phyloP scores from a whole-genome alignment of 805 yeast species.

The Pichia cephalocereana region DNA sequence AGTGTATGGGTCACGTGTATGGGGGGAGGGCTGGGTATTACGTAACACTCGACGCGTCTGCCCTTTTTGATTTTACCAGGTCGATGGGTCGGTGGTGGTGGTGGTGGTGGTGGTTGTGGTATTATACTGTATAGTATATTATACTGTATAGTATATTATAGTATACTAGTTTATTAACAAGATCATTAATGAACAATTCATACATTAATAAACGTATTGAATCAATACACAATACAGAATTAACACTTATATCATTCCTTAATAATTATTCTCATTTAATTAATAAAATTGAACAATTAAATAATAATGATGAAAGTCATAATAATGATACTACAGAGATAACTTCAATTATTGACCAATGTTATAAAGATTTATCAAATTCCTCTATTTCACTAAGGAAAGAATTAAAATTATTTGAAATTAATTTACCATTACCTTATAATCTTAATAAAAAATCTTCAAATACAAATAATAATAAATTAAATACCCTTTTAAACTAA shows the following conservation, averaged over 20 bases:
- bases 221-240: constrained; percentile 42
- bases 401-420: constrained; percentile 60
- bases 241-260: constrained; percentile 40
- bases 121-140: no score
- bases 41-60: no score
- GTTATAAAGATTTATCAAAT: constrained; percentile 46
- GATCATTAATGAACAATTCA: no score
- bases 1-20: no score
- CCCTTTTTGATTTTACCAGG: no score
- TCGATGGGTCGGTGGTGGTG: no score
- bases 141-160: no score
- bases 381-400: constrained; percentile 53
- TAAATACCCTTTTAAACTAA: constrained; percentile 27
- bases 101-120: no score
- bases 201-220: constrained; percentile 44
- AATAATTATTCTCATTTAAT: constrained; percentile 41
- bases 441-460: constrained; percentile 64
- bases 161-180: no score
- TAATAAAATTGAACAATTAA: constrained; percentile 27
- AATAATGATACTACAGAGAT: constrained; percentile 20
- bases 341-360: constrained; percentile 31
- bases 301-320: constrained; percentile 12
- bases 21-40: no score
- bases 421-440: constrained; percentile 56
- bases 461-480: constrained; percentile 50